Evolutionary conservation across 2,329 filamentous ascomycete genomes (phyloP).

Genomic region (Intubia oerlemansii): DNA sequence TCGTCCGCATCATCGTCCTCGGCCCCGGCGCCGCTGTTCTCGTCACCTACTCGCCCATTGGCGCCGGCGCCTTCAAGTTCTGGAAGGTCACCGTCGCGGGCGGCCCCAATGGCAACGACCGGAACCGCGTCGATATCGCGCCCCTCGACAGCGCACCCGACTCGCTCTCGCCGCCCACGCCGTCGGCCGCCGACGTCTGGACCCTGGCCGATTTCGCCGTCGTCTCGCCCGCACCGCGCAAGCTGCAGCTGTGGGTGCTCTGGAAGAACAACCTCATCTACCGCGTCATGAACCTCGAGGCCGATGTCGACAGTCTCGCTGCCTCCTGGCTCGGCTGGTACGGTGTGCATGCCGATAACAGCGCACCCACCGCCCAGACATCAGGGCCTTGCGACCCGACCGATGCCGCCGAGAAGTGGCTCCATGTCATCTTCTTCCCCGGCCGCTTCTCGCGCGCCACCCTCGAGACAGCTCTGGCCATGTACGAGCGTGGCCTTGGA

Average conservation of each 20-base stretch:
- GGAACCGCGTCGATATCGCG: conserved; percentile 34
- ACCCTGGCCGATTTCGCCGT: conserved; percentile 58
- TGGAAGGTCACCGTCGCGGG: conserved; percentile 54
- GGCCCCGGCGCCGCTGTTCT: conserved; percentile 33
- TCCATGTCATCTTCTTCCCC: conserved; percentile 63
- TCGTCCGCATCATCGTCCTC: conserved; percentile 50
- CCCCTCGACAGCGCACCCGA: conserved; percentile 30
- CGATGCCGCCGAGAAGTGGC: conserved; percentile 66
- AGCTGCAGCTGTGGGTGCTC: conserved; percentile 43
- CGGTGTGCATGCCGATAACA: conserved; percentile 39
- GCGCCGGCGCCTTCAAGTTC: conserved; percentile 82
- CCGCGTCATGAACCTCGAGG: conserved; percentile 50
- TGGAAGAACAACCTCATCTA: conserved; percentile 76
- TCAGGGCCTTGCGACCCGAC: conserved; percentile 42
- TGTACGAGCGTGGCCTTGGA: conserved; percentile 50
- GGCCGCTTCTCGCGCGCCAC: conserved; percentile 62
- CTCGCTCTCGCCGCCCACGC: conserved; percentile 44
- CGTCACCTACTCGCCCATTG: conserved; percentile 73
- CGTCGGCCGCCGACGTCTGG: conserved; percentile 56
- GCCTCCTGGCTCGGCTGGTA: conserved; percentile 52
- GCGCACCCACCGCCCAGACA: conserved; percentile 29
- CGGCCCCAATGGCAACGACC: conserved; percentile 18
- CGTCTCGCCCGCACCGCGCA: conserved; percentile 20
- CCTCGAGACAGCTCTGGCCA: conserved; percentile 61
- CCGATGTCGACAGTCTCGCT: conserved; percentile 42